Evolutionary conservation across 345 rosid genomes (phyloP).

Genomic region (Citropsis articulata): DNA sequence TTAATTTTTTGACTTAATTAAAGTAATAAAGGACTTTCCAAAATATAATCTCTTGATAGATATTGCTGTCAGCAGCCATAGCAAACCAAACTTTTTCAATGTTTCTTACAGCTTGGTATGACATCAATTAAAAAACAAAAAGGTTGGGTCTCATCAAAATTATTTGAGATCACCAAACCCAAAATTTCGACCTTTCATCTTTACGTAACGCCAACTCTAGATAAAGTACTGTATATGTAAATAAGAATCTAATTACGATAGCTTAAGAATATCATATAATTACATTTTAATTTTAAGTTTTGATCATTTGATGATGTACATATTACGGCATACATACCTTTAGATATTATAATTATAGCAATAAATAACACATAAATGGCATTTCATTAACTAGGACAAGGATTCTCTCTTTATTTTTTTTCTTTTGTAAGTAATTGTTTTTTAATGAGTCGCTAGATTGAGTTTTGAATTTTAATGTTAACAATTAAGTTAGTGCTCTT

Average conservation of each 20-base stretch:
- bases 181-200: background rate
- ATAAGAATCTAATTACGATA: too few species aligned
- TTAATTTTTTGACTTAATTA: conserved; percentile 10
- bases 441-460: too few species aligned
- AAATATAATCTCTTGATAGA: background rate
- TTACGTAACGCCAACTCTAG: background rate
- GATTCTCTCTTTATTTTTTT: background rate
- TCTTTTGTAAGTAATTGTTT: too few species aligned
- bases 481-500: too few species aligned
- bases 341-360: too few species aligned
- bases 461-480: too few species aligned
- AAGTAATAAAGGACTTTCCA: background rate
- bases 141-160: background rate
- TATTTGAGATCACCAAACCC: background rate
- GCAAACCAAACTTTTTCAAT: background rate
- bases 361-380: background rate
- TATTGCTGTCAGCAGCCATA: background rate
- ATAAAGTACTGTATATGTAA: background rate
- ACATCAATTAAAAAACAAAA: background rate
- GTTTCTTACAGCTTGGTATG: background rate
- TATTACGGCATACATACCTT: too few species aligned
- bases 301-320: too few species aligned
- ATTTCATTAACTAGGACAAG: background rate
- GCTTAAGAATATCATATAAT: too few species aligned
- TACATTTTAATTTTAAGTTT: too few species aligned